These are phyloP conservation scores for Pelargonium citronellum DNA, from an alignment of 441 rosid species.

Conservation along the genomic window DNA sequence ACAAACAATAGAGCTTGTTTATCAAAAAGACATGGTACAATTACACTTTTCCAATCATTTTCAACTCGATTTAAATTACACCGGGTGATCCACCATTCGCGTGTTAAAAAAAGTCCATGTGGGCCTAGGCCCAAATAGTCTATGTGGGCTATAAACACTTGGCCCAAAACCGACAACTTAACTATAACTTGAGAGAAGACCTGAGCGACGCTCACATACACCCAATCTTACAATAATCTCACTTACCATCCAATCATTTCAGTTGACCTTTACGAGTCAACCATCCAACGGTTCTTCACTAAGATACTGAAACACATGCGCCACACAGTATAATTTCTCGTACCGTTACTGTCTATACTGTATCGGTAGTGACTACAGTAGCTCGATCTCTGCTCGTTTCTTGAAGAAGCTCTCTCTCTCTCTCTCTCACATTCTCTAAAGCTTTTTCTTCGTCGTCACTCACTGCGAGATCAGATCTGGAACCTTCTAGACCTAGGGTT, in stretches of 20 bases:
- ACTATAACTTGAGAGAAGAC: no score
- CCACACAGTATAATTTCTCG: not conserved
- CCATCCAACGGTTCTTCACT: not conserved
- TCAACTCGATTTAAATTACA: no score
- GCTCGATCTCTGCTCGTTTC: slow-evolving; percentile 11
- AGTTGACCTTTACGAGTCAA: not conserved
- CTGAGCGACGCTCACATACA: not conserved
- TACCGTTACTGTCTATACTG: not conserved
- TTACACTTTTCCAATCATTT: no score
- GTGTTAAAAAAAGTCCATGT: no score
- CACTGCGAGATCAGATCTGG: not conserved
- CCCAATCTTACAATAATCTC: not conserved
- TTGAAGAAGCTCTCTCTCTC: not conserved
- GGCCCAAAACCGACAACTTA: not conserved
- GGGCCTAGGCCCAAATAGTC: not conserved
- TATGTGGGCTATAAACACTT: not conserved
- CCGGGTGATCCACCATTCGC: no score
- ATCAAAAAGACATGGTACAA: no score
- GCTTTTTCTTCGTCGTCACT: no score
- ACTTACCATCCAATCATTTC: not conserved
- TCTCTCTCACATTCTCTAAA: not conserved
- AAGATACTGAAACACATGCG: not conserved
- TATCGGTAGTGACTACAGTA: no score
- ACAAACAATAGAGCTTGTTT: no score
- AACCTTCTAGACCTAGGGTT: slow-evolving; percentile 10